phyloP scores from a whole-genome alignment of 1,284 basidiomycete genomes.

The Puccinia sorghi region DNA sequence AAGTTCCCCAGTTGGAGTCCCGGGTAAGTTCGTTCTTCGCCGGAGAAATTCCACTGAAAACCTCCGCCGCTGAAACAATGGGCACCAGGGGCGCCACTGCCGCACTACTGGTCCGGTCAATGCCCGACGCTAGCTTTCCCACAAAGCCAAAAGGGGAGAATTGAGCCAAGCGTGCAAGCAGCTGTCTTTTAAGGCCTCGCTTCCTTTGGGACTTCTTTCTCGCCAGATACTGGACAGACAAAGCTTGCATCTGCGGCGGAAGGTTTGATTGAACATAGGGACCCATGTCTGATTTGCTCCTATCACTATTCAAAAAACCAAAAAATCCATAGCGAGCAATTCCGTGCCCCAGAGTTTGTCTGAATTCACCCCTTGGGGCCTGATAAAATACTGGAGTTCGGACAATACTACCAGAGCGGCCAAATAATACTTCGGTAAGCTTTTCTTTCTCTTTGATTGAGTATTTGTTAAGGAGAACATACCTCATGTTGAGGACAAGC shows the following conservation, averaged over 20 bases:
- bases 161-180: conserved; percentile 14
- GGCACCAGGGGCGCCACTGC: background rate
- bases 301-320: conserved; percentile 30
- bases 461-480: background rate
- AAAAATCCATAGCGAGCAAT: conserved; percentile 46
- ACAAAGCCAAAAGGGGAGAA: too few species aligned
- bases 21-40: conserved; percentile 6
- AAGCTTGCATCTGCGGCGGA: conserved; percentile 15
- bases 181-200: conserved; percentile 9
- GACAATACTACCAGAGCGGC: background rate
- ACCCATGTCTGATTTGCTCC: conserved; percentile 30
- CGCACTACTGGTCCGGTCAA: too few species aligned
- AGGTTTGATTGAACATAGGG: conserved; percentile 29
- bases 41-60: conserved; percentile 5
- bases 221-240: background rate
- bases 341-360: conserved; percentile 13
- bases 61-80: conserved; percentile 3
- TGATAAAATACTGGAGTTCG: conserved; percentile 12
- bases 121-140: too few species aligned
- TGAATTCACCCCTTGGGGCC: conserved; percentile 1
- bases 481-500: conserved; percentile 8
- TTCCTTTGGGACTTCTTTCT: background rate
- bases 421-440: background rate
- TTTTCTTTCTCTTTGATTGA: background rate
- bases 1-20: conserved; percentile 27